Percentiles rank a stretch among this genome's conserved stretches.
phyloP scores from a whole-genome alignment of 179 eudicot species.

The Amaranthus tricolor region DNA sequence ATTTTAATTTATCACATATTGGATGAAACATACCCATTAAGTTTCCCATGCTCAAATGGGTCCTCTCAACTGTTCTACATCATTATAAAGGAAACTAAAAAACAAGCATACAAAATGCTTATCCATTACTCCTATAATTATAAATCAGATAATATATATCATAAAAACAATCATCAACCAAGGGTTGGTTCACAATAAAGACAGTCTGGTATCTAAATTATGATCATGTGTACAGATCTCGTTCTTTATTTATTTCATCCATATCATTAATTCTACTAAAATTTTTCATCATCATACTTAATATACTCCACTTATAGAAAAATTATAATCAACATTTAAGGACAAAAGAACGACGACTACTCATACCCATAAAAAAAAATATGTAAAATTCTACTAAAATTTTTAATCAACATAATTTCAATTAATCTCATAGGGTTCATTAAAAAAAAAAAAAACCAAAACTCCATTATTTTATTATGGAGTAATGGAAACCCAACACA shows the following conservation, averaged over 20 bases:
- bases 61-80: not conserved
- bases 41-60: not conserved
- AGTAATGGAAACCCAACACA: not conserved
- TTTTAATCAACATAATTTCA: not conserved
- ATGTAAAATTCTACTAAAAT: not conserved
- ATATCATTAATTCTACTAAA: not conserved
- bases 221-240: not conserved
- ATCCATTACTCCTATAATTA: not conserved
- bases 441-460: conserved; percentile 5
- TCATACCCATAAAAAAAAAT: not conserved
- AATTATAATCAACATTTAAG: no score
- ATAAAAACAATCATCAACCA: not conserved
- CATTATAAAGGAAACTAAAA: not conserved
- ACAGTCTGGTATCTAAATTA: not conserved
- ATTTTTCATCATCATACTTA: no score
- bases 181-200: not conserved
- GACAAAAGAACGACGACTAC: no score
- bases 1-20: not conserved
- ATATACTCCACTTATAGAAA: no score
- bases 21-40: not conserved
- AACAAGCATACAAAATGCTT: not conserved
- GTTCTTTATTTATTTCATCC: conserved; percentile 10
- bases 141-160: not conserved
- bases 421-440: conserved; percentile 8
- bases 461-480: not conserved